Base-by-base conservation (phyloP, 352 stramenopile species). In the Pythium aquatile region DNA sequence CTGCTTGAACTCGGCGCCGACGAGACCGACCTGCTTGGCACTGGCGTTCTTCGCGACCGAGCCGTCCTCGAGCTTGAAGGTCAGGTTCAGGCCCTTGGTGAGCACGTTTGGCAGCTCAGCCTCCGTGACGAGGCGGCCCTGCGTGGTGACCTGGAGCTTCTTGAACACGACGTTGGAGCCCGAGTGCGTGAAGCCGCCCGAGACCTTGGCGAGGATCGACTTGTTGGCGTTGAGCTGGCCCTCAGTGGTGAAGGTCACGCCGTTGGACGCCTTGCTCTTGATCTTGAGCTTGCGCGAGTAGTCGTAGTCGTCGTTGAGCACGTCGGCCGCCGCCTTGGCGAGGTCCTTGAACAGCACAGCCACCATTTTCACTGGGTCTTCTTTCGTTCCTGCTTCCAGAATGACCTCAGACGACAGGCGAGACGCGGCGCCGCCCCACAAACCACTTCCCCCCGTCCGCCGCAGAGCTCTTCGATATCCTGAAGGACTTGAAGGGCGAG, bases 261-360 rank as follows among this genome's bases (percentile, higher is more conserved):
- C 85, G 72, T 94, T 93, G 29, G 86, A 76, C 37, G 85, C 81
- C 74, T 92, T 96, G 70, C 78, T 96, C 78, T 94, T 96, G 81
- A 96, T 79, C 78, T 96, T 96, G 64, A 96, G 80, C 87, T 96
- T 96, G 73, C 87, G 87, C 56, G 79, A 91, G 77, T 87, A 96
- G 79, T 96, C 87, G 64, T 96, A 96, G 81, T 96, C 87, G 55
- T 96, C 87, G 49, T 80, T 80, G 46, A 94, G 83, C 16, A 87
- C 79, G 69, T 89, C 85, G 75, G 92, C 83, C 28, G 83, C 84
- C 55, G 80, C 93, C 76, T 93, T 95, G 73, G 82, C 78, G 32
- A 95, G 77, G 70, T 95, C 86, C 74, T 95, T 95, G 78, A 86
- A 95, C 44, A 92, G 78, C 47, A 85, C 80, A 24, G 90, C 84